These are phyloP conservation scores for Scedosporium aurantiacum DNA, from an alignment of 2,329 filamentous ascomycete genomes.

Conservation along the genomic window DNA sequence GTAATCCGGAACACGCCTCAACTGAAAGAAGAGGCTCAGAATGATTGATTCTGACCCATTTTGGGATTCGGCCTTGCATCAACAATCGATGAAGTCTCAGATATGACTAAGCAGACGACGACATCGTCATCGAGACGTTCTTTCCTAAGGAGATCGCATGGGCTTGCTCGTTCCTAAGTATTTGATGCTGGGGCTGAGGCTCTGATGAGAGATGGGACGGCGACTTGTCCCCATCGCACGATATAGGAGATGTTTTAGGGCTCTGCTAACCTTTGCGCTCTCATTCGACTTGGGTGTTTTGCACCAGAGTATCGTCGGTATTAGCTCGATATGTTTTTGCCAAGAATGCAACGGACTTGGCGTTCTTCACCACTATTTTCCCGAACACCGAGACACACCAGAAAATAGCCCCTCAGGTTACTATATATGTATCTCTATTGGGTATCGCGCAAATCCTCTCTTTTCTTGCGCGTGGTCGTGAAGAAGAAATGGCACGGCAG, in stretches of 20 bases:
- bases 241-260: too few species aligned
- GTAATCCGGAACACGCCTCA: not conserved
- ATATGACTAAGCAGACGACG: too few species aligned
- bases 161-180: too few species aligned
- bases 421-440: not conserved
- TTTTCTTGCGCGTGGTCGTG: not conserved
- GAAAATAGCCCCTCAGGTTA: not conserved
- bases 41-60: too few species aligned
- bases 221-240: too few species aligned
- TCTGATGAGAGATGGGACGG: too few species aligned
- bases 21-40: not conserved
- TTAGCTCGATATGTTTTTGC: not conserved
- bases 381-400: not conserved
- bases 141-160: too few species aligned
- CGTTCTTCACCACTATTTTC: not conserved
- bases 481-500: not conserved
- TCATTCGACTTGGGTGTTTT: not conserved
- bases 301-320: not conserved
- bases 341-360: not conserved
- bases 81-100: too few species aligned
- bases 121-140: too few species aligned
- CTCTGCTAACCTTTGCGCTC: too few species aligned
- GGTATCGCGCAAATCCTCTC: not conserved
- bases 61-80: too few species aligned
- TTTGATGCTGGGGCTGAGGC: too few species aligned